phyloP scores from a whole-genome alignment of 768 basidiomycete species.

The Leccinum rimulosum region DNA sequence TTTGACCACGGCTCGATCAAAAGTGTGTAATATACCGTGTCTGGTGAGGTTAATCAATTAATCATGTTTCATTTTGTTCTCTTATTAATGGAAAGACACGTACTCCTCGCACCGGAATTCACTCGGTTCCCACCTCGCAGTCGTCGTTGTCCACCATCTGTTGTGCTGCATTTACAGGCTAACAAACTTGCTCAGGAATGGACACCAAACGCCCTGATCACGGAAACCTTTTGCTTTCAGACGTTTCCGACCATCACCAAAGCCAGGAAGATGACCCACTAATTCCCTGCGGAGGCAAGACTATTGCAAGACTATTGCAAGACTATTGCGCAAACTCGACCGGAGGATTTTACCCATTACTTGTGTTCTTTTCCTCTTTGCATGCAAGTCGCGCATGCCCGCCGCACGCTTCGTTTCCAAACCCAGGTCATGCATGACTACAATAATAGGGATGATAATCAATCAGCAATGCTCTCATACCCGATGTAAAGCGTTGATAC shows the following conservation, averaged over 20 bases:
- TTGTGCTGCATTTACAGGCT: constrained; percentile 12
- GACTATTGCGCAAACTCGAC: constrained; percentile 52
- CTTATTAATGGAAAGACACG: neutral
- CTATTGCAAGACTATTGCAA: constrained; percentile 36
- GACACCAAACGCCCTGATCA: constrained; percentile 14
- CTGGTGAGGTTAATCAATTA: neutral
- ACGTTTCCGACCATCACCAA: constrained; percentile 2
- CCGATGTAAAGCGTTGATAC: no score
- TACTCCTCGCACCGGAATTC: constrained; percentile 5
- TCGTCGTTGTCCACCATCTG: constrained; percentile 6
- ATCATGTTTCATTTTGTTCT: no score
- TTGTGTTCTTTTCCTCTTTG: constrained; percentile 71
- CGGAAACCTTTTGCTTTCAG: neutral
- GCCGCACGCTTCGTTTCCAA: no score
- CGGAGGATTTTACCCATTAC: constrained; percentile 64
- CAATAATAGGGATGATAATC: no score
- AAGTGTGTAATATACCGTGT: neutral
- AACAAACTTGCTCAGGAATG: constrained; percentile 9
- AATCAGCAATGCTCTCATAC: no score
- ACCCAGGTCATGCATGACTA: no score
- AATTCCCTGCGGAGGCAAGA: constrained; percentile 42
- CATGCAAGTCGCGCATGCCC: constrained; percentile 47
- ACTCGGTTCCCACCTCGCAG: neutral
- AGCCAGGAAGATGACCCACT: constrained; percentile 18
- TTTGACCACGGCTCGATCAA: neutral